Percentiles rank a stretch among this genome's conserved stretches.
Evolutionary conservation across 371 early-diverging fungal species (phyloP).

Genomic region (Mucor circinelloides): DNA sequence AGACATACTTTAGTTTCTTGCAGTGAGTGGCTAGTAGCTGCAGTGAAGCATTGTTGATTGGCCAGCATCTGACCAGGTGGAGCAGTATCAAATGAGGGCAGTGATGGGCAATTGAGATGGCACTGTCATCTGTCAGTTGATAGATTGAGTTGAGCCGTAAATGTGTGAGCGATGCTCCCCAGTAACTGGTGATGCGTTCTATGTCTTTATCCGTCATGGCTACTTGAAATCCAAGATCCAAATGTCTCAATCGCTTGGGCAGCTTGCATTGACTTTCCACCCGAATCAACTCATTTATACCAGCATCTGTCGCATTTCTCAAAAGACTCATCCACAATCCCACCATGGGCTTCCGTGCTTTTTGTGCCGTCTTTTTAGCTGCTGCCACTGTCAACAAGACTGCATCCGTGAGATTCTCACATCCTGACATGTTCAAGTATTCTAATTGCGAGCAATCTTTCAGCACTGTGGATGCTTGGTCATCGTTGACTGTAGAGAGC

Average conservation of each 20-base stretch:
- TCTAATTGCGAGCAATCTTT: constrained; percentile 21
- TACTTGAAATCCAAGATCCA: constrained; percentile 23
- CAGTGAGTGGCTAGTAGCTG: constrained; percentile 15
- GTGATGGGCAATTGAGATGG: constrained; percentile 19
- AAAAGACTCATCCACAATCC: constrained; percentile 27
- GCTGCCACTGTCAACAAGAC: constrained; percentile 12
- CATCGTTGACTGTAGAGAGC: constrained; percentile 26
- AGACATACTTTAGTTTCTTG: constrained; percentile 28
- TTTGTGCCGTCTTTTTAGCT: background rate
- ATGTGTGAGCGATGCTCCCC: constrained; percentile 28
- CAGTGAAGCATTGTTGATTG: constrained; percentile 29
- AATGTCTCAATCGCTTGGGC: constrained; percentile 3
- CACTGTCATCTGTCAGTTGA: constrained; percentile 27
- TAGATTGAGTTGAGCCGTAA: constrained; percentile 41
- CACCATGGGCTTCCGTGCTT: background rate
- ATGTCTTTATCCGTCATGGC: constrained; percentile 6
- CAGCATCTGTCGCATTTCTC: constrained; percentile 3
- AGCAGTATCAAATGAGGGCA: constrained; percentile 37
- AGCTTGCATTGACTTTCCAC: background rate
- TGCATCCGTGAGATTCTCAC: constrained; percentile 29
- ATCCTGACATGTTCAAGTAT: constrained; percentile 38
- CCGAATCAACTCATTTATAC: background rate
- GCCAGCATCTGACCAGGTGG: constrained; percentile 47
- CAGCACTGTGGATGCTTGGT: constrained; percentile 21
- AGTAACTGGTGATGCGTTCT: constrained; percentile 6